Percentiles rank a stretch among this genome's conserved stretches.
Evolutionary conservation across 331 rosid genomes (phyloP).

Genomic region (Phaseolus coccineus): DNA sequence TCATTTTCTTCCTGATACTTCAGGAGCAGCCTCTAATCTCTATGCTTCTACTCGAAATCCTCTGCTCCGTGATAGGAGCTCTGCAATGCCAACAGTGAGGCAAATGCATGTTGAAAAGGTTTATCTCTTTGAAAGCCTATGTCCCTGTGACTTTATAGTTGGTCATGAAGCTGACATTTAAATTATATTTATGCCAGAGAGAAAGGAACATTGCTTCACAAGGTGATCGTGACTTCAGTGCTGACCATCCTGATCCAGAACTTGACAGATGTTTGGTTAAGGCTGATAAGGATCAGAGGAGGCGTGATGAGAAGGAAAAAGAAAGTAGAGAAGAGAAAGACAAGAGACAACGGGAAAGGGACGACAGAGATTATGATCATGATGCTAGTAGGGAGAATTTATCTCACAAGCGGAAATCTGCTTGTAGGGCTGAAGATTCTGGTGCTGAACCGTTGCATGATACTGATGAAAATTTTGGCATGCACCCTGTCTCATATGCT

Average conservation of each 20-base stretch:
- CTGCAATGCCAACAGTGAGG: constrained; percentile 70
- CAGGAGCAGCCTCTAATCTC: constrained; percentile 68
- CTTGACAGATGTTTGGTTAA: constrained; percentile 71
- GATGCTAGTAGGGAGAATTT: constrained; percentile 66
- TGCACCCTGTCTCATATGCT: constrained; percentile 65
- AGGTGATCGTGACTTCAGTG: constrained; percentile 75
- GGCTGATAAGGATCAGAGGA: constrained; percentile 74
- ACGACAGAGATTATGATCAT: constrained; percentile 77
- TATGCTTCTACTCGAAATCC: constrained; percentile 69
- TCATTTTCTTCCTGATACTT: constrained; percentile 90
- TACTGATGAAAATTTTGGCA: constrained; percentile 68
- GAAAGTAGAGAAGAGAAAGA: constrained; percentile 77
- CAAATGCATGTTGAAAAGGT: constrained; percentile 90
- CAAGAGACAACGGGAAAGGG: constrained; percentile 66
- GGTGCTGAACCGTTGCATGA: constrained; percentile 70
- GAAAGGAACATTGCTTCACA: constrained; percentile 66
- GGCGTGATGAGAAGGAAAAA: constrained; percentile 76
- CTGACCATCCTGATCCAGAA: constrained; percentile 81
- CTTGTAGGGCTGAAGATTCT: constrained; percentile 63
- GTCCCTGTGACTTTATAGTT: constrained; percentile 37
- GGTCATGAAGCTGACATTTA: constrained; percentile 47
- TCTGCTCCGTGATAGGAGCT: constrained; percentile 76
- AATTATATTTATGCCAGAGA: constrained; percentile 61
- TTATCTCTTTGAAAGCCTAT: constrained; percentile 25
- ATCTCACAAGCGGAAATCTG: constrained; percentile 69